Evolutionary conservation across 768 basidiomycete species (phyloP), one percentile per base, ranked within the genome.

Genomic region (Tricholoma furcatifolium): DNA sequence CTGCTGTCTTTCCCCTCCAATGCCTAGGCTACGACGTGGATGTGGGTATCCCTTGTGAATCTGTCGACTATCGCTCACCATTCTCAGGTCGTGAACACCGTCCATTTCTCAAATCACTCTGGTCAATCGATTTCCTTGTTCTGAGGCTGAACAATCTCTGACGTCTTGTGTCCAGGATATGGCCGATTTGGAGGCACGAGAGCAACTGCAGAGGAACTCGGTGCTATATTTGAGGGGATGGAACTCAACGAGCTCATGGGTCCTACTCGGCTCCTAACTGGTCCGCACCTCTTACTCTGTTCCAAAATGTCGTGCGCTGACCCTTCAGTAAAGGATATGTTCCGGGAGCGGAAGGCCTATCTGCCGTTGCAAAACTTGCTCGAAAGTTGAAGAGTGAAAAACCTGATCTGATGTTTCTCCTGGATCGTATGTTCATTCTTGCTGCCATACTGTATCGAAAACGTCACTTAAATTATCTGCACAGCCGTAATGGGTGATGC

Each of bases 11-110:
- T 61, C 85, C 87, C 1, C 82, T 83, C 58, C 96, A 82, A 76
- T 91, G 78, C 55, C 81, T 98, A 41, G 96, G 93, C 10, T 98
- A 88, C 70, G 93, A 99, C 60, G 95, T 98, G 41, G 97, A 99
- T 75, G 93, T 92, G 67, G 69, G 81, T 71, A 56, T 31, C 31
- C 21, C n/a, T 23, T 55, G 55, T n/a, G 20, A 30, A 15, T 38
- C 34, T 35, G 47, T 57, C 62, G 48, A 52, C 17, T 48, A 34
- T 50, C 23, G 47, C 50, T 61, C 48, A 47, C 56, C 50, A n/a
- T 49, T 43, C 20, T 40, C 65, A 91, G 88, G 80, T 88, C 50
- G 81, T 96, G 18, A 95, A 94, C 64, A 93, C 93, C 1, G 95
- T 98, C 34, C 90, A 97, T 62, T 98, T 90, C 67, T 91, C 91